Evolutionary conservation across 306 rosid species (phyloP), one percentile per base, ranked within the genome.

Genomic region (Citrullus amarus): DNA sequence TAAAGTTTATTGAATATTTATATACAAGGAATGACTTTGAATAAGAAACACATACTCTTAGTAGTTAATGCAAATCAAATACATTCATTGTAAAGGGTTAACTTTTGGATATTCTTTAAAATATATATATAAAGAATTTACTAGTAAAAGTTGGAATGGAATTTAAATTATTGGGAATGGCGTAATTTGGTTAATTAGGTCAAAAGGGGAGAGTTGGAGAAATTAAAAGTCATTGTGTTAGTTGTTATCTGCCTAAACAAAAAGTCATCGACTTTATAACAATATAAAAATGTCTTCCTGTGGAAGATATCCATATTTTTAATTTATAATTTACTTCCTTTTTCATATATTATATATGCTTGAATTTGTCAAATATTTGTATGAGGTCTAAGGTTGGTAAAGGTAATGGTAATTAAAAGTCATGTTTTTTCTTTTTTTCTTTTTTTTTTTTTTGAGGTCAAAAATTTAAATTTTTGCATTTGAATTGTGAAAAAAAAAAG

Each of bases 161-260:
- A 36, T 17, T 68, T 17, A 39, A 67, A 67, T 36, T 15, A 9
- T 53, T 15, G 46, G 48, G 28, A 38, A 41, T 68, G 11, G 22
- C n/a, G 32, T 68, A 55, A 8, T 39, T 17, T 41, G 69, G 38
- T 15, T 32, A 30, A 61, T 34, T 79, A n/a, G 62, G 74, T 79
- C 28, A 71, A 66, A 46, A 43, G 54, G 4, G 28, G 54, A 69
- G 62, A 63, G 50, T 70, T 44, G 30, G 63, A 56, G 62, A 30
- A 48, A 36, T 1, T 34, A 16, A 39, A 65, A 79, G 85, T 81
- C 81, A 55, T 80, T 17, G 15, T 55, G 66, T 78, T 78, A 48
- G 77, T 63, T 76, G 77, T 12, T 79, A 51, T 30, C 68, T 22
- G 62, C 77, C 72, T 79, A 81, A 78, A 81, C 34, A 13, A 59